Base-by-base conservation (phyloP, 2,329 filamentous ascomycete genomes). In the Apiospora koreana region DNA sequence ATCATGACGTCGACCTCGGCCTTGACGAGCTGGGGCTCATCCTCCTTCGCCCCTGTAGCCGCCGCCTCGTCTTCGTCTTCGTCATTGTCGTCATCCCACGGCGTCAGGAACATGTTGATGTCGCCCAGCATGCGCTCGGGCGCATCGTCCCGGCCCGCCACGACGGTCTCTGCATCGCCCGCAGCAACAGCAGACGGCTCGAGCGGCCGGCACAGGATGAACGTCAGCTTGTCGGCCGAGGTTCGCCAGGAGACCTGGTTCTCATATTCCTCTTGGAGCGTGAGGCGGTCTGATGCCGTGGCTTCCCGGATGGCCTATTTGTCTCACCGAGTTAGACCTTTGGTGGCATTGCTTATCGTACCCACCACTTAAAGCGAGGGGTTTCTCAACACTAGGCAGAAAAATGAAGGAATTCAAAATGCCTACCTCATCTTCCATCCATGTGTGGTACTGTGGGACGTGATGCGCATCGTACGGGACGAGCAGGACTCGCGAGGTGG, bases 161-260 rank as follows among this genome's bases (percentile, higher is more conserved):
- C 75, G 1, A 38, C 66, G 4, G 71, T 41, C 25, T 14, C 67
- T 7, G 35, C 46, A 3, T 67, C 42, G 7, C 12, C 65, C 5
- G 16, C 38, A 2, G 41, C 58, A 4, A 14, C 18, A 68, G 62
- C 45, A 8, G 64, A 31, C 3, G 66, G 21, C 38, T 28, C 23
- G 0, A 79, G 71, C 0, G 89, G 87, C 12, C 85, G 82, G 78
- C 94, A 97, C 69, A 93, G 81, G 79, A 98, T 97, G 76, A 98
- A 98, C 0, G 95, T 98, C 72, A 98, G 81, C 82, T 98, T 98
- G 81, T 98, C 95, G 35, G 83, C 81, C 54, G 96, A 93, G 25
- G 83, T 83, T 46, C 94, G 91, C 95, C 95, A 98, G 73, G 91
- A 94, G n/a, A 83, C 83, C 80, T 98, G 95, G 91, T 98, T 98